Conservation (phyloP, 345 rosid genomes). For the Melastoma malabathricum region DNA sequence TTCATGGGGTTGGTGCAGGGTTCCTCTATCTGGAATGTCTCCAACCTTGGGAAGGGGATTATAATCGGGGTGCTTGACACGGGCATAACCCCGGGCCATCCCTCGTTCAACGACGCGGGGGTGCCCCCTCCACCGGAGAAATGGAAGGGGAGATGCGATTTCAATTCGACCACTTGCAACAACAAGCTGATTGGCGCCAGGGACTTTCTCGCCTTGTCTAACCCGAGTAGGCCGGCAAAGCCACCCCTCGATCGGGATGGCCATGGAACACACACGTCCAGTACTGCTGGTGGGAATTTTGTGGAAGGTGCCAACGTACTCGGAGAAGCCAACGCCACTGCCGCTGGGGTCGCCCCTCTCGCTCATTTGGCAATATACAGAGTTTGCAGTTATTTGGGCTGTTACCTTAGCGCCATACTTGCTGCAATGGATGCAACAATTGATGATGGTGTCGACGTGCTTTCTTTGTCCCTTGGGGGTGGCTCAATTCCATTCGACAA, state of each 20-base stretch:
- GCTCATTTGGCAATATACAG: constrained; percentile 43
- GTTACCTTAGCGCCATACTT: constrained; percentile 23
- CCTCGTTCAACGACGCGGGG: constrained; percentile 29
- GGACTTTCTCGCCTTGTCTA: constrained; percentile 9
- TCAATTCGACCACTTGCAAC: constrained; percentile 25
- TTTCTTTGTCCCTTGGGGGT: constrained; percentile 38
- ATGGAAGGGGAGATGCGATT: constrained; percentile 43
- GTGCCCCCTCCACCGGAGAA: constrained; percentile 27
- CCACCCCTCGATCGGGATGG: constrained; percentile 33
- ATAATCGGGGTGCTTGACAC: constrained; percentile 40
- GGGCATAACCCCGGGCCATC: constrained; percentile 32
- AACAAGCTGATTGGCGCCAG: constrained; percentile 54
- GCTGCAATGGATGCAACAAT: constrained; percentile 43
- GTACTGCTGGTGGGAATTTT: constrained; percentile 37
- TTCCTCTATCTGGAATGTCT: constrained; percentile 22
- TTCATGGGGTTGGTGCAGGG: constrained; percentile 27
- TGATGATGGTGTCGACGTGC: constrained; percentile 41
- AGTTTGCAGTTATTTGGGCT: constrained; percentile 19
- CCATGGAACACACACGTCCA: constrained; percentile 46
- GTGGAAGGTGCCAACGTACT: constrained; percentile 24
- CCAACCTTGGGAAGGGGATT: constrained; percentile 28
- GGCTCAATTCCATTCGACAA: constrained; percentile 20
- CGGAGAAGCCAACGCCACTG: constrained; percentile 36
- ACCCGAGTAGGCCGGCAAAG: background rate
- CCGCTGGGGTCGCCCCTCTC: constrained; percentile 37